phyloP scores from a whole-genome alignment of 2,329 filamentous ascomycete genomes.

The Diplocarpon mali region DNA sequence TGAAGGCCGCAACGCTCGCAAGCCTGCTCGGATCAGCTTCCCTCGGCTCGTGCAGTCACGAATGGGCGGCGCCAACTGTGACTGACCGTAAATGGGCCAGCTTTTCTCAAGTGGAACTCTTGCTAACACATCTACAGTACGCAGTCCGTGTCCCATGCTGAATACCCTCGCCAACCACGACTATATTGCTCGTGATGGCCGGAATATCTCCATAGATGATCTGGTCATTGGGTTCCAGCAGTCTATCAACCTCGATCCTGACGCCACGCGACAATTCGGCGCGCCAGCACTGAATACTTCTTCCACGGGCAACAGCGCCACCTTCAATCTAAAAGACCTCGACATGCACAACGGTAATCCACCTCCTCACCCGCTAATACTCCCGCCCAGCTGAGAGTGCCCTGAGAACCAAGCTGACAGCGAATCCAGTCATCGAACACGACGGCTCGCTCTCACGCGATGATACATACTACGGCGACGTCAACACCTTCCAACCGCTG shows the following conservation, averaged over 20 bases:
- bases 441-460: conserved; percentile 8
- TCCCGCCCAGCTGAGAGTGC: too few species aligned
- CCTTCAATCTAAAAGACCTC: conserved; percentile 11
- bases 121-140: conserved; percentile 1
- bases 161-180: conserved; percentile 33
- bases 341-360: conserved; percentile 3
- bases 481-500: conserved; percentile 8
- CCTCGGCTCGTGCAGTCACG: too few species aligned
- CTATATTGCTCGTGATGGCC: conserved; percentile 30
- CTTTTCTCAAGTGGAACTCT: too few species aligned
- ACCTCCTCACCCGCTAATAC: too few species aligned
- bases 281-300: conserved; percentile 1
- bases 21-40: too few species aligned
- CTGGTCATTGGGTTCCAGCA: conserved; percentile 2
- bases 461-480: conserved; percentile 9
- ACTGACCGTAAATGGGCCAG: too few species aligned
- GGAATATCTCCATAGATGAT: conserved; percentile 23
- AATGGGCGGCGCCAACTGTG: too few species aligned
- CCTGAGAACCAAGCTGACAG: too few species aligned
- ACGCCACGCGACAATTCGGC: conserved; percentile 4
- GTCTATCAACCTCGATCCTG: conserved; percentile 5
- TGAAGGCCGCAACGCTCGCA: too few species aligned
- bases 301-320: conserved; percentile 6
- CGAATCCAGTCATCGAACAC: conserved; percentile 3
- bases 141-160: conserved; percentile 30